Evolutionary conservation across 257 asterid genomes (phyloP).

Genomic region (Ocimum tenuiflorum): DNA sequence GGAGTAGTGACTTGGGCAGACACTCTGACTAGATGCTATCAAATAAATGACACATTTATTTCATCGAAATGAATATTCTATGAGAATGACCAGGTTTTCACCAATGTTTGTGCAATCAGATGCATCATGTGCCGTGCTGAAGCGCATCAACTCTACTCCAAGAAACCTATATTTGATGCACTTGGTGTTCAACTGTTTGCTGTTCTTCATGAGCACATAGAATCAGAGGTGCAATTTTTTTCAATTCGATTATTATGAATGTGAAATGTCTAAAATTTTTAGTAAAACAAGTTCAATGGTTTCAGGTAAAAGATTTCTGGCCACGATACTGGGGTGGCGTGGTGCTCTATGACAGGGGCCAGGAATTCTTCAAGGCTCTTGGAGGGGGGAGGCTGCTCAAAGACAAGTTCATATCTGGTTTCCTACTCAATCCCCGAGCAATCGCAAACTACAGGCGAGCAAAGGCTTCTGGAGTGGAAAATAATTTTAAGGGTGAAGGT

Average conservation of each 20-base stretch:
- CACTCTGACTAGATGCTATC: background rate
- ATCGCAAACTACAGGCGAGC: constrained; percentile 74
- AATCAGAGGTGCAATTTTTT: constrained; percentile 51
- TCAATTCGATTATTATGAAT: background rate
- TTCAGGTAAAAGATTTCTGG: constrained; percentile 80
- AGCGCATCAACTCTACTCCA: constrained; percentile 76
- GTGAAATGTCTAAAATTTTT: background rate
- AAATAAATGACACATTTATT: background rate
- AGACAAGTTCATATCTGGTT: constrained; percentile 73
- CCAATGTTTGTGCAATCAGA: constrained; percentile 22
- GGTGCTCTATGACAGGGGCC: constrained; percentile 53
- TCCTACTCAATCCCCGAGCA: constrained; percentile 70
- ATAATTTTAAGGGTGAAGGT: constrained; percentile 74
- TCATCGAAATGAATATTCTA: background rate
- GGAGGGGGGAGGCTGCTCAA: constrained; percentile 85
- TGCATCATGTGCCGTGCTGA: constrained; percentile 92
- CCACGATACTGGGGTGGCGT: constrained; percentile 86
- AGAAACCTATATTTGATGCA: constrained; percentile 77
- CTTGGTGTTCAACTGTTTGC: constrained; percentile 67
- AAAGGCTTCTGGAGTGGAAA: constrained; percentile 52
- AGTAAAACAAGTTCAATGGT: background rate
- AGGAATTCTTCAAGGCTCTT: constrained; percentile 65
- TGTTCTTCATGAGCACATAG: constrained; percentile 69
- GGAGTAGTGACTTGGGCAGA: background rate
- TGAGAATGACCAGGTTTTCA: constrained; percentile 1